phyloP scores from a whole-genome alignment of 192 early-diverging fungal species.

The Podila epicladia region DNA sequence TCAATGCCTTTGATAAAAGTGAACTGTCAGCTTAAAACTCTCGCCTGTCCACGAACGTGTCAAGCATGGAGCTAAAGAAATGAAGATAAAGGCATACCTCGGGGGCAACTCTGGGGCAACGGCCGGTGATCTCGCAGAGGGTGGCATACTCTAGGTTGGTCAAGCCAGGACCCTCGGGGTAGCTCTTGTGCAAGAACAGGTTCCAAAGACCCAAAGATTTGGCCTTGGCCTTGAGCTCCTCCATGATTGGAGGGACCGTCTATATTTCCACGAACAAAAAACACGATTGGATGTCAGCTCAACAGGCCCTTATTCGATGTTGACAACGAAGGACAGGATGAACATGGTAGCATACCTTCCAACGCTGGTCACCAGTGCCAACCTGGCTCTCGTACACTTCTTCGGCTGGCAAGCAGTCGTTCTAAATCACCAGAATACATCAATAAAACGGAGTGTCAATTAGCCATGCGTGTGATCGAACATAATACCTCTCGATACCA shows the following conservation, averaged over 20 bases:
- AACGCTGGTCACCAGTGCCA: slow-evolving; percentile 79
- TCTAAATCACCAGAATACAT: slow-evolving; percentile 44
- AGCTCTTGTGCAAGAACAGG: slow-evolving; percentile 86
- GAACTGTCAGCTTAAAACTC: no score
- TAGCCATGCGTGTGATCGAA: not conserved
- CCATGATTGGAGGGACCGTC: slow-evolving; percentile 86
- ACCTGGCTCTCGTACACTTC: slow-evolving; percentile 76
- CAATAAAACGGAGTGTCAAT: not conserved
- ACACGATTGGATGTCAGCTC: no score
- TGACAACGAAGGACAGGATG: not conserved
- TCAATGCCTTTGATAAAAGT: slow-evolving; percentile 71
- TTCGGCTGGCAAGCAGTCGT: slow-evolving; percentile 97
- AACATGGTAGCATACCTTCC: slow-evolving; percentile 66
- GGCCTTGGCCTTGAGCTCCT: slow-evolving; percentile 90
- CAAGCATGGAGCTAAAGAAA: not conserved
- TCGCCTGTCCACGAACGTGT: not conserved
- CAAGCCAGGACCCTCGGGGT: slow-evolving; percentile 85
- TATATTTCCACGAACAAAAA: slow-evolving; percentile 10
- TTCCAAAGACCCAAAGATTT: slow-evolving; percentile 94
- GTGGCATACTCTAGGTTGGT: slow-evolving; percentile 96
- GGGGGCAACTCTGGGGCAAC: slow-evolving; percentile 81
- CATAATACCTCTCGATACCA: no score
- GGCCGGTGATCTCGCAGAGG: slow-evolving; percentile 92
- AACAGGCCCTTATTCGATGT: no score
- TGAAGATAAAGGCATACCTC: slow-evolving; percentile 56